Evolutionary conservation across 1,139 yeast genomes (phyloP), one percentile per base, ranked within the genome.

Genomic region (Barnettozyma hawaiiensis): DNA sequence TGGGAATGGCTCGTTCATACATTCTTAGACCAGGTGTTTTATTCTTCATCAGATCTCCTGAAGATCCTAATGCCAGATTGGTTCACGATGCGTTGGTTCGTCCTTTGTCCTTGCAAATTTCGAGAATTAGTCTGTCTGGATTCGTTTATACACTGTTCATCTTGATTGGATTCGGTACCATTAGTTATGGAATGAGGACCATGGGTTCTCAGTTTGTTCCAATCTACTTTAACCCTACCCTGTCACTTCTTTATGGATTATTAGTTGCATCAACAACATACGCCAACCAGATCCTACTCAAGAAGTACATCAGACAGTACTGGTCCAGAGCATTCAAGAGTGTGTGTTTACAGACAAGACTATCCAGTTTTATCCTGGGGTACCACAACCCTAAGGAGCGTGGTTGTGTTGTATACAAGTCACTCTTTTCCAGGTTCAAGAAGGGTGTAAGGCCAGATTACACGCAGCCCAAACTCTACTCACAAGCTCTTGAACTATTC

Each of bases 31-130:
- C 86, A 0, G 99, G 98, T 7, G 96, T 87, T 3, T 67, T 92
- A 35, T 92, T 79, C 62, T 92, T 94, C 64, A 85, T 94, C 45
- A 73, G 96, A 50, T 89, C 95, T 26, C 96, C 97, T 3, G 96
- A 90, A 53, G 97, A 92, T 59, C 96, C 96, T 24, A 84, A 87
- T 53, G 81, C 89, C 35, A 78, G 92, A 49, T 76, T 94, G n/a
- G 75, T 92, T 37, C 92, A 87, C 52, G 96, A 90, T 59, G 94
- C 95, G 1, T 65, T 92, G 47, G 82, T 84, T 43, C 79, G 85
- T 50, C 86, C 96, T 1, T 71, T 90, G 53, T 51, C 65, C 12
- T 67, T 83, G 36, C 97, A 92, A 60, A 54, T 90, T 29, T 78
- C 84, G 28, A 72, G 96, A 49, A 83, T 92, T 35, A 72, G 73